Percentiles rank a stretch among this genome's conserved stretches.
phyloP scores from a whole-genome alignment of 2,329 filamentous ascomycete species.

The Elsinoe necatrix region DNA sequence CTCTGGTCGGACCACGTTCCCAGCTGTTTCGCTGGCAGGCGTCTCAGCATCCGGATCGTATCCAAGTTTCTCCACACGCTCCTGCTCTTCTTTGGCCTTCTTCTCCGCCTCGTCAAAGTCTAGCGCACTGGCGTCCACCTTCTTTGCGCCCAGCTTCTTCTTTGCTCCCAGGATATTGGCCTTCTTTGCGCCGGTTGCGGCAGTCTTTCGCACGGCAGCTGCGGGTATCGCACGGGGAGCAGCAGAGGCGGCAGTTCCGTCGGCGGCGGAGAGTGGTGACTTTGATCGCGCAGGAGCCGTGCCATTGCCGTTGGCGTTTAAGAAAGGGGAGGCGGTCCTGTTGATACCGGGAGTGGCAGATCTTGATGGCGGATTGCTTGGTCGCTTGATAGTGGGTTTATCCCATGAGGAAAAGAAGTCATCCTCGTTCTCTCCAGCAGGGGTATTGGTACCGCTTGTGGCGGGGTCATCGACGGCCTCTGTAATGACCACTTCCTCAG shows the following conservation, averaged over 20 bases:
- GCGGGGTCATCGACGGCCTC: conserved; percentile 56
- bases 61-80: conserved; percentile 87
- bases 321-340: conserved; percentile 81
- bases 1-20: conserved; percentile 41
- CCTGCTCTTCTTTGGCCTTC: conserved; percentile 94
- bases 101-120: conserved; percentile 97
- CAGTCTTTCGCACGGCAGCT: conserved; percentile 68
- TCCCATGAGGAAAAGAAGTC: conserved; percentile 99
- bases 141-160: conserved; percentile 55
- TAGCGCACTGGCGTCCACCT: conserved; percentile 63
- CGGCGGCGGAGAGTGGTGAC: conserved; percentile 61
- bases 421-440: conserved; percentile 72
- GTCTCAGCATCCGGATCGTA: conserved; percentile 81
- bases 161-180: conserved; percentile 60
- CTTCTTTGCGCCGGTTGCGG: conserved; percentile 57
- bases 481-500: conserved; percentile 74
- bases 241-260: conserved; percentile 45
- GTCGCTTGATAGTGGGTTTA: conserved; percentile 92
- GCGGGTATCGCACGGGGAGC: conserved; percentile 62
- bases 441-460: conserved; percentile 60
- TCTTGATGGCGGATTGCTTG: conserved; percentile 85
- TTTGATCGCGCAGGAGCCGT: conserved; percentile 62
- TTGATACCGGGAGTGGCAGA: conserved; percentile 77
- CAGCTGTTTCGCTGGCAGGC: conserved; percentile 31
- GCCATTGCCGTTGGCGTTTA: conserved; percentile 59